phyloP scores from a whole-genome alignment of 2,329 filamentous ascomycete species.

The Verticillium zaregamsianum region DNA sequence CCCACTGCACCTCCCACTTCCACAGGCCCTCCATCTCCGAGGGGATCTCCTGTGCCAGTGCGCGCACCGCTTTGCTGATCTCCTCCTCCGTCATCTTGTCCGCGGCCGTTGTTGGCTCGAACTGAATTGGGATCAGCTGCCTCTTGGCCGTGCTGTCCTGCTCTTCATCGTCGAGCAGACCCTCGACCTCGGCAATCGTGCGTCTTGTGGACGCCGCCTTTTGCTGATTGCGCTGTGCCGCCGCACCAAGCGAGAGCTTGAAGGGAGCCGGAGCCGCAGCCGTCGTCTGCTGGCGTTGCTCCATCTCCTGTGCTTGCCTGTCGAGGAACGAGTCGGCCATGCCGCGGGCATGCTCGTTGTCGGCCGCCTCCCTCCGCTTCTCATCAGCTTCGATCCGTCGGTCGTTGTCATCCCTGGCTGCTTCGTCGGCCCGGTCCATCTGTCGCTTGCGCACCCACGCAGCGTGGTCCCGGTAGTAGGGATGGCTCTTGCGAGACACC shows the following conservation, averaged over 20 bases:
- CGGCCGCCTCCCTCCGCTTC: constrained; percentile 60
- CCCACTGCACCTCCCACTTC: constrained; percentile 92
- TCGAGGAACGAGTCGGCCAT: constrained; percentile 91
- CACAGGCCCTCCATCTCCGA: constrained; percentile 82
- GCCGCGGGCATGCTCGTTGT: constrained; percentile 73
- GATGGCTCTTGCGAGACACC: constrained; percentile 62
- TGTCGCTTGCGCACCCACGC: constrained; percentile 81
- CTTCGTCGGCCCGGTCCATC: constrained; percentile 68
- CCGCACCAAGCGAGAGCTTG: constrained; percentile 88
- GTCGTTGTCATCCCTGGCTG: constrained; percentile 75
- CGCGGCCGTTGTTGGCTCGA: constrained; percentile 64
- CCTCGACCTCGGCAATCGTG: constrained; percentile 90
- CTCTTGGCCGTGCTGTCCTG: constrained; percentile 67
- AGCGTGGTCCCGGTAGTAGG: constrained; percentile 84
- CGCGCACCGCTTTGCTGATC: constrained; percentile 72
- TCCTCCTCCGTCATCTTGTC: constrained; percentile 80
- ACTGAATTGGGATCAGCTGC: constrained; percentile 77
- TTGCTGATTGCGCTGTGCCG: constrained; percentile 68
- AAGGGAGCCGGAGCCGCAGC: constrained; percentile 62
- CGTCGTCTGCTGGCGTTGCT: constrained; percentile 36
- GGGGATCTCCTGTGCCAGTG: constrained; percentile 86
- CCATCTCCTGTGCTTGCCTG: constrained; percentile 74
- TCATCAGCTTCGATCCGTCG: constrained; percentile 75
- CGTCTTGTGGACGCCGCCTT: constrained; percentile 58
- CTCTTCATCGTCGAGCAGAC: constrained; percentile 91